These are phyloP conservation scores for Besnoitia besnoiti DNA, from an alignment of 169 alveolate species.

Conservation along the genomic window DNA sequence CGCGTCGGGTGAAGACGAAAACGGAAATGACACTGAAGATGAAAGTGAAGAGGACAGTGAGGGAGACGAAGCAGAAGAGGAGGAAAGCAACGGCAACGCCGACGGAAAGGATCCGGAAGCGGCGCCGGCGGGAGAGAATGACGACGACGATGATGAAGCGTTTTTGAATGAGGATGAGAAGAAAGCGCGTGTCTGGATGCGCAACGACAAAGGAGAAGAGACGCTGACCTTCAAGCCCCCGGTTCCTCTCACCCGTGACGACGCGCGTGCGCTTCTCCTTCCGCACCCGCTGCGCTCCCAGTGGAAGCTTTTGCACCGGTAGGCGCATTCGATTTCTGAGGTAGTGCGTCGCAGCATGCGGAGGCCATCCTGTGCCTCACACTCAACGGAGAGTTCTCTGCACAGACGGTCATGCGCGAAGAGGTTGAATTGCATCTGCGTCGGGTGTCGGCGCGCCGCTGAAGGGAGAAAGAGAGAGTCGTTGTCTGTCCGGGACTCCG, in stretches of 20 bases:
- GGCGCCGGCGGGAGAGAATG: not conserved
- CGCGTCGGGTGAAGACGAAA: not conserved
- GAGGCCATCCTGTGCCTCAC: too few species aligned
- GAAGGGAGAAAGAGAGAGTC: too few species aligned
- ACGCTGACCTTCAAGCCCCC: not conserved
- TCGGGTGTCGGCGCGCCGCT: not conserved
- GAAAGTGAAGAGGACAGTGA: not conserved
- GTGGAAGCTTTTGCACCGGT: constrained; percentile 44
- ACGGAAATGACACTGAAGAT: not conserved
- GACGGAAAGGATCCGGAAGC: not conserved
- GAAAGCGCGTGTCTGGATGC: not conserved
- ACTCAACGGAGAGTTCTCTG: too few species aligned
- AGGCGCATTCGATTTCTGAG: too few species aligned
- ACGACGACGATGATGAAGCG: not conserved
- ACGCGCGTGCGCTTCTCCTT: not conserved
- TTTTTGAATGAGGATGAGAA: constrained; percentile 2
- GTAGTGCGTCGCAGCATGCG: too few species aligned
- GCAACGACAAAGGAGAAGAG: constrained; percentile 13
- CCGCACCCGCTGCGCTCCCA: not conserved
- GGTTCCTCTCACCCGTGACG: not conserved
- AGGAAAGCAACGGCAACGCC: not conserved
- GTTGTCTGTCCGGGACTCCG: too few species aligned
- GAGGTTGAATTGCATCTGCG: not conserved
- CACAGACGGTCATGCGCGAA: not conserved
- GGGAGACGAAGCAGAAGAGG: not conserved